Percentiles rank a stretch among this genome's conserved stretches.
These are phyloP conservation scores for Polygonum maritimum DNA, from an alignment of 148 eudicot species.

Conservation along the genomic window DNA sequence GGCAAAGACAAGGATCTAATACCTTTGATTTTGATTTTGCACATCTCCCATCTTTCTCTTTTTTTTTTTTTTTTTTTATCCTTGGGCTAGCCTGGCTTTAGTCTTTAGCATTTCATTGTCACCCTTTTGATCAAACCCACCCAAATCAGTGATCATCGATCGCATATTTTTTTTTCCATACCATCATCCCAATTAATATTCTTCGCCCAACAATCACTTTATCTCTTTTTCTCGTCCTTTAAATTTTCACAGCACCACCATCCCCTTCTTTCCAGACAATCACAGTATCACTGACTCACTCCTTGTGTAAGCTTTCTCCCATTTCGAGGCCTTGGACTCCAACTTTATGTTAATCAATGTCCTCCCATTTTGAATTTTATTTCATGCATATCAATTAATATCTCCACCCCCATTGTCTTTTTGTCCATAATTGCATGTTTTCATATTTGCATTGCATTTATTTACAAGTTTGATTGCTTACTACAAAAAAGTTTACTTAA, in stretches of 20 bases:
- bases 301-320: neutral
- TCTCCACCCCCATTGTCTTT: neutral
- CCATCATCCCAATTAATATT: neutral
- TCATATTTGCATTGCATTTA: too few species aligned
- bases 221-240: neutral
- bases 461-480: neutral
- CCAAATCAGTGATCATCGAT: neutral
- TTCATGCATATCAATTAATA: neutral
- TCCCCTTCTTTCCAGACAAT: neutral
- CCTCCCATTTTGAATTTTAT: neutral
- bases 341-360: neutral
- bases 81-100: neutral
- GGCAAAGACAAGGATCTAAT: conserved; percentile 2
- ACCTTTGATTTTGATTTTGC: neutral
- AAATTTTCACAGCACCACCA: too few species aligned
- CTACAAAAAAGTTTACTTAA: too few species aligned
- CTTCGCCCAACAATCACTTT: neutral
- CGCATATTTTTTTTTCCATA: neutral
- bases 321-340: neutral
- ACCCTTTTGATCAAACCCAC: neutral
- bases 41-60: neutral
- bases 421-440: neutral
- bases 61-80: neutral
- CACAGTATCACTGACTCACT: neutral
- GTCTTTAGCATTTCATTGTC: neutral